phyloP scores from a whole-genome alignment of 2,329 filamentous ascomycete species.

The Cucurbitaria berberidis region DNA sequence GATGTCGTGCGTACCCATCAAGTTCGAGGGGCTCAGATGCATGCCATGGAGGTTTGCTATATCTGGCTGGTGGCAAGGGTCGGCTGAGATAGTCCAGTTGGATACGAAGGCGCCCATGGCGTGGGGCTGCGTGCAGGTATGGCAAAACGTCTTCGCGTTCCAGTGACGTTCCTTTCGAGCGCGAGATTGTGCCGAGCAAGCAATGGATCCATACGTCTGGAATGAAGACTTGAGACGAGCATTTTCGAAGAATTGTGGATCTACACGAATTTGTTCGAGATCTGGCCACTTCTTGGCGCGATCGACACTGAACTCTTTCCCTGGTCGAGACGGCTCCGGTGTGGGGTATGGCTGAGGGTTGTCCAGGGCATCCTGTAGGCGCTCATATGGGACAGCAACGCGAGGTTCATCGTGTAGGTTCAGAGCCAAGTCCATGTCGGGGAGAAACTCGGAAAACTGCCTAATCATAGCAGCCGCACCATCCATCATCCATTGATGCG shows the following conservation, averaged over 20 bases:
- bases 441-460: constrained; percentile 58
- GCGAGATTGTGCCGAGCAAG: constrained; percentile 68
- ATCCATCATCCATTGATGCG: constrained; percentile 65
- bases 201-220: constrained; percentile 52
- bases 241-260: constrained; percentile 39
- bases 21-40: constrained; percentile 68
- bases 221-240: constrained; percentile 49
- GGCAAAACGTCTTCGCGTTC: constrained; percentile 70
- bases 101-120: constrained; percentile 70
- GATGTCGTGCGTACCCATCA: constrained; percentile 68
- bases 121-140: constrained; percentile 67
- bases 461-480: constrained; percentile 61
- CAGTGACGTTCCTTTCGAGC: constrained; percentile 66
- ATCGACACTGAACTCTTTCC: constrained; percentile 46
- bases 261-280: constrained; percentile 30
- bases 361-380: constrained; percentile 33
- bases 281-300: constrained; percentile 49
- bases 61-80: constrained; percentile 79
- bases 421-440: constrained; percentile 69
- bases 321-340: constrained; percentile 27
- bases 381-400: constrained; percentile 59
- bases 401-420: constrained; percentile 68
- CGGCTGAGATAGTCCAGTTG: constrained; percentile 68
- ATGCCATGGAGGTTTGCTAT: constrained; percentile 76
- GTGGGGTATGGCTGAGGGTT: constrained; percentile 32